phyloP scores from a whole-genome alignment of 345 rosid species.

The Microthlaspi erraticum region DNA sequence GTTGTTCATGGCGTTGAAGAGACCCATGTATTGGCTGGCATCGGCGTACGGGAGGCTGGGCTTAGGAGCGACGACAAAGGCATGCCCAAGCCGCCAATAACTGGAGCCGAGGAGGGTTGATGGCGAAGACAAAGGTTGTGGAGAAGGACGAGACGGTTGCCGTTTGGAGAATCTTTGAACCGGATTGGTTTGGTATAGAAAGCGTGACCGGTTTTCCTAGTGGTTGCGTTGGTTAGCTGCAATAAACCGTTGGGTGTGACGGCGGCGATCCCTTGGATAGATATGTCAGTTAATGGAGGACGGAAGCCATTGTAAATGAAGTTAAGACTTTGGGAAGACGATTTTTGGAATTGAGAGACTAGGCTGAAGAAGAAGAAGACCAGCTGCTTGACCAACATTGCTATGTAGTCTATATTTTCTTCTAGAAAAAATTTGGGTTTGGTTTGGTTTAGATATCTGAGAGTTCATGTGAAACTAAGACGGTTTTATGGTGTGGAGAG shows the following conservation, averaged over 20 bases:
- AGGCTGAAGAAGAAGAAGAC: constrained; percentile 16
- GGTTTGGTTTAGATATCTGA: not conserved
- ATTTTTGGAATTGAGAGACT: not conserved
- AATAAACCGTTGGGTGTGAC: constrained; percentile 58
- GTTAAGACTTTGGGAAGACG: constrained; percentile 22
- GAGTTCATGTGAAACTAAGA: not conserved
- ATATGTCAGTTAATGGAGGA: constrained; percentile 39
- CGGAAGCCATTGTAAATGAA: constrained; percentile 39
- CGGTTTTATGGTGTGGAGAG: not conserved
- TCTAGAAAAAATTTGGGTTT: not conserved
- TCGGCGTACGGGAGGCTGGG: constrained; percentile 29
- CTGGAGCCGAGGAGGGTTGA: constrained; percentile 36
- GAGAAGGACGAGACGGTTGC: constrained; percentile 53
- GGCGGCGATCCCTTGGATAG: constrained; percentile 52
- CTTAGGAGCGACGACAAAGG: constrained; percentile 53
- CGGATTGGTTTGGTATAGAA: constrained; percentile 57
- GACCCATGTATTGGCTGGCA: constrained; percentile 46
- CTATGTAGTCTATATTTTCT: not conserved
- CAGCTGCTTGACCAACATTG: constrained; percentile 25
- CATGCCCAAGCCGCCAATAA: constrained; percentile 45
- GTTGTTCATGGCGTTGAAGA: constrained; percentile 42
- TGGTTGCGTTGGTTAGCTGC: constrained; percentile 52
- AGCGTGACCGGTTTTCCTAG: constrained; percentile 57
- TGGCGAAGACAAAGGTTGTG: constrained; percentile 62
- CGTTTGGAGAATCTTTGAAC: constrained; percentile 57